Evolutionary conservation across 2,329 filamentous ascomycete species (phyloP), one percentile per base, ranked within the genome.

Genomic region (Talaromyces sp.): DNA sequence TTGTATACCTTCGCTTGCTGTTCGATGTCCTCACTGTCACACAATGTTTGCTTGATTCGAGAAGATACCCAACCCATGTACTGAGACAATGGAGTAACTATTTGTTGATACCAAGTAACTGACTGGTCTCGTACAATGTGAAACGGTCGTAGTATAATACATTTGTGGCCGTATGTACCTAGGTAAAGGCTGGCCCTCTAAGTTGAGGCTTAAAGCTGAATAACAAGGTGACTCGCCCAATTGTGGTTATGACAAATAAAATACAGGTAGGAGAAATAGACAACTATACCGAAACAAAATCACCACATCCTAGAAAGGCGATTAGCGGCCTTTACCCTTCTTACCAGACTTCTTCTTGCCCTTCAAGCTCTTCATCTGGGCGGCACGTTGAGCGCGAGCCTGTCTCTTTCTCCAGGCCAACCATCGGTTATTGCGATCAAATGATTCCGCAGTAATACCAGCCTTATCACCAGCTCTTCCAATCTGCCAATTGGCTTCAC

Each of bases 401-500:
- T 71, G 71, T 56, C 77, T 75, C 78, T 84, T 87, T 68, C 81
- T 79, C 86, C 86, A 88, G 13, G 86, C 86, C 65, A 80, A 73
- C 78, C 82, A 89, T 52, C 84, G 75, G 67, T 86, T 83, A 39
- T 81, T 79, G 11, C 79, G 80, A 60, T 82, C 78, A 67, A 82
- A 86, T 43, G 77, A 64, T 68, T 75, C 75, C 5, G 85, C 84
- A 62, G 77, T 77, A 55, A 85, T 77, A 22, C 81, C 81, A 22
- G 81, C 81, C 69, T 78, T 79, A 73, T 88, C 84, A 5, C 83
- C 84, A 28, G 80, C 79, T 5, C 84, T 74, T 56, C 85, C 85
- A 77, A 88, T 88, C 71, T 84, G 75, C 83, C 84, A 87, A 70
- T 89, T 89, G 7, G 82, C 77, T 71, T 86, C 80, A 62, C 86